phyloP scores from a whole-genome alignment of 169 alveolate genomes.

The Plasmodium malariae region DNA sequence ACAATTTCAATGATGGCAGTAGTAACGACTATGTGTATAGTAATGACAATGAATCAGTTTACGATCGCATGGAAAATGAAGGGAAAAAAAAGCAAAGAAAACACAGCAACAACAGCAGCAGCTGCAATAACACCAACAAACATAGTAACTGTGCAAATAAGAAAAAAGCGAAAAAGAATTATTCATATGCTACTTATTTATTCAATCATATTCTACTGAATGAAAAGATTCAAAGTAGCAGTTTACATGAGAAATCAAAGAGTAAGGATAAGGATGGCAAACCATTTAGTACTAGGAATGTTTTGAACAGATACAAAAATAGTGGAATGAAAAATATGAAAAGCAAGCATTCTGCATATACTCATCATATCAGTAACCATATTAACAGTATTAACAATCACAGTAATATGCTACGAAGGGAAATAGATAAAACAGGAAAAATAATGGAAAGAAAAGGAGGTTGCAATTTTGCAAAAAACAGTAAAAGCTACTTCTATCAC shows the following conservation, averaged over 20 bases:
- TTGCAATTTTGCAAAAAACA: neutral
- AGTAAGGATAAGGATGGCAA: neutral
- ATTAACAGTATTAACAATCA: no score
- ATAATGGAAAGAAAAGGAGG: conserved; percentile 2
- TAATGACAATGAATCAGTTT: no score
- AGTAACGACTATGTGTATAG: neutral
- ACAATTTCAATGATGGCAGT: neutral
- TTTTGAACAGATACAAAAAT: no score
- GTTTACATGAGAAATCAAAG: neutral
- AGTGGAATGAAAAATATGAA: no score
- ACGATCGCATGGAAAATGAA: no score
- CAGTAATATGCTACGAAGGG: neutral
- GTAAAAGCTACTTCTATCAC: conserved; percentile 3
- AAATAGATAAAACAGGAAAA: conserved; percentile 2
- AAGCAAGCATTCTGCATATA: no score
- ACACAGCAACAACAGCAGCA: no score
- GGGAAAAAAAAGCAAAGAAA: no score
- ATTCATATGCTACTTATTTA: conserved; percentile 32
- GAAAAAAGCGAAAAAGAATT: conserved; percentile 39
- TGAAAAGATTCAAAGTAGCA: neutral
- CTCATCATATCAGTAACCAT: no score
- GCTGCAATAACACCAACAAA: neutral
- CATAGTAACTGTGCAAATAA: neutral
- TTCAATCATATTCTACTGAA: conserved; percentile 37
- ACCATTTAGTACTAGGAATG: neutral